phyloP scores from a whole-genome alignment of 441 rosid species.

The Erodium trifolium region DNA sequence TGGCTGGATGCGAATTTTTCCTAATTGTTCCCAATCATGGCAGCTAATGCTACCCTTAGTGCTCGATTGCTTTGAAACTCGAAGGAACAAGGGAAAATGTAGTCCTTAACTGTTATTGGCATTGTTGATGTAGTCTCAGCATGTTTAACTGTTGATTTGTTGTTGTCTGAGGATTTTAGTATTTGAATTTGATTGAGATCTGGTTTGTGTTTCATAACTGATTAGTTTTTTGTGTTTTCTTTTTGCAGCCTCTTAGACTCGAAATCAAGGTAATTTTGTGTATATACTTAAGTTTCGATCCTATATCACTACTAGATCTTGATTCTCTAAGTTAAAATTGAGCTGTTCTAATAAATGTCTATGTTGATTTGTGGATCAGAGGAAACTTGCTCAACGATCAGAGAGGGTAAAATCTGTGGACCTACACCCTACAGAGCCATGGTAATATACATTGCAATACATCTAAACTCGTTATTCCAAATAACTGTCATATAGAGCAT shows the following conservation, averaged over 20 bases:
- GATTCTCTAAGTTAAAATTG: too few relatives aligned
- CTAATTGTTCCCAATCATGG: background rate
- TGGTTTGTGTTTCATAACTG: conserved; percentile 11
- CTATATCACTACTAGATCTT: conserved; percentile 13
- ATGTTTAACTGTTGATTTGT: background rate
- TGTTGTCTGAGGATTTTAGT: background rate
- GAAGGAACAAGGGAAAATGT: background rate
- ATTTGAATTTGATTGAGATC: conserved; percentile 10
- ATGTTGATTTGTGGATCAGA: conserved; percentile 33
- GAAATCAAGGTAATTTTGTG: conserved; percentile 44
- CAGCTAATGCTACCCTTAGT: background rate
- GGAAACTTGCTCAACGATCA: conserved; percentile 62
- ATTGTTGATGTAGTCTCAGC: background rate
- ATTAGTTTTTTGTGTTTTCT: conserved; percentile 16
- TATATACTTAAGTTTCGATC: conserved; percentile 10
- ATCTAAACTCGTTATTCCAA: too few relatives aligned
- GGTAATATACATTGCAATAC: conserved; percentile 33
- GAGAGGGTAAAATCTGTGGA: conserved; percentile 87
- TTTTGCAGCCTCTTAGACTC: conserved; percentile 59
- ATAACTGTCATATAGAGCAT: too few relatives aligned
- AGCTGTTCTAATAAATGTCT: conserved; percentile 12
- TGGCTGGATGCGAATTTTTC: conserved; percentile 10
- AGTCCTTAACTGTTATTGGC: background rate
- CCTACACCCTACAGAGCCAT: conserved; percentile 85
- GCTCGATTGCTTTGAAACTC: conserved; percentile 13